Evolutionary conservation across 2,329 filamentous ascomycete species (phyloP).

Genomic region (Fusarium floridanum): DNA sequence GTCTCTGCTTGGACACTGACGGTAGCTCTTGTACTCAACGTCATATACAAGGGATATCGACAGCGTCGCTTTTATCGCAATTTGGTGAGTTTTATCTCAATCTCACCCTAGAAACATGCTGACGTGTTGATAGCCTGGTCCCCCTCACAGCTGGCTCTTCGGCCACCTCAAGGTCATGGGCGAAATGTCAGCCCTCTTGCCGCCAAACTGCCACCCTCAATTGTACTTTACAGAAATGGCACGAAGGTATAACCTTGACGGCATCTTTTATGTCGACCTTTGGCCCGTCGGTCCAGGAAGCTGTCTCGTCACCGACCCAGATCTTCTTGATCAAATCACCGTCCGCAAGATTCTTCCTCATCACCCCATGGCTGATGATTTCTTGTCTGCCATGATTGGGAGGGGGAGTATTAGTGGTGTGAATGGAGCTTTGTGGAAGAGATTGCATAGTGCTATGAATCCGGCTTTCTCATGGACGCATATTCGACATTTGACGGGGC

Average conservation of each 20-base stretch:
- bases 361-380: conserved; percentile 3
- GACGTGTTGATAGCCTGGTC: not conserved
- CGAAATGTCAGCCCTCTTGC: conserved; percentile 13
- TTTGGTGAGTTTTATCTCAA: not conserved
- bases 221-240: conserved; percentile 22
- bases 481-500: not conserved
- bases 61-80: conserved; percentile 23
- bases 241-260: conserved; percentile 5
- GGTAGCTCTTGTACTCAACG: not conserved
- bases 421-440: conserved; percentile 15
- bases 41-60: conserved; percentile 12
- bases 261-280: conserved; percentile 30
- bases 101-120: not conserved
- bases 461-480: conserved; percentile 14
- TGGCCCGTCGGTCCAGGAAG: conserved; percentile 15
- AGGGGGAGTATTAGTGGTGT: not conserved
- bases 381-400: conserved; percentile 11
- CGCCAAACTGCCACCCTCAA: conserved; percentile 25
- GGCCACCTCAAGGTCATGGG: conserved; percentile 22
- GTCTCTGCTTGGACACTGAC: not conserved
- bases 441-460: not conserved
- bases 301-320: conserved; percentile 6
- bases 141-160: conserved; percentile 29
- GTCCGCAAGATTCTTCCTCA: conserved; percentile 4
- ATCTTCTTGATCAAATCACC: conserved; percentile 11